Conservation (phyloP, 495 filamentous ascomycete genomes). For the Trichoderma orchidacearum region DNA sequence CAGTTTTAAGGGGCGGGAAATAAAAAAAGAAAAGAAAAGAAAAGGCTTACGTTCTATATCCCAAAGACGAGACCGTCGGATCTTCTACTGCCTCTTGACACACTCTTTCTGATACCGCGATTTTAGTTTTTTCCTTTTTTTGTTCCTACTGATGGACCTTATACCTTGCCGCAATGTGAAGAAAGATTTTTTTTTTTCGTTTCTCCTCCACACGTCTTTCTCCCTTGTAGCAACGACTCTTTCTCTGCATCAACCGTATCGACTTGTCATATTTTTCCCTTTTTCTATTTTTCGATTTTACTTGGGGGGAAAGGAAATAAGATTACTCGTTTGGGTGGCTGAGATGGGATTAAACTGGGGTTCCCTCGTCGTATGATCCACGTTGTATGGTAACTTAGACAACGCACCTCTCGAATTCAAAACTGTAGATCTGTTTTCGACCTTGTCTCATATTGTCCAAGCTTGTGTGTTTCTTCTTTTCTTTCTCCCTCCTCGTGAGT, state of each 20-base stretch:
- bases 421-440: neutral
- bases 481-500: neutral
- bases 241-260: neutral
- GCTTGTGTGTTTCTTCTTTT: too few relatives aligned
- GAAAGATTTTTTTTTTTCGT: too few relatives aligned
- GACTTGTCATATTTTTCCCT: too few relatives aligned
- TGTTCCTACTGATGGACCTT: slow-evolving; percentile 2
- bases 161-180: too few relatives aligned
- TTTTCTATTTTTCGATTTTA: slow-evolving; percentile 4
- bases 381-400: neutral
- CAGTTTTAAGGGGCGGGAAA: slow-evolving; percentile 47
- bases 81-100: neutral
- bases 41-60: neutral
- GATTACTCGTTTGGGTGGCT: neutral
- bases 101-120: neutral
- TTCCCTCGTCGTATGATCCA: neutral
- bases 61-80: neutral
- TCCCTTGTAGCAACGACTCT: slow-evolving; percentile 1
- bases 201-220: slow-evolving; percentile 5
- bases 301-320: neutral
- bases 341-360: neutral
- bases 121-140: neutral
- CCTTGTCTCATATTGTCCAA: neutral
- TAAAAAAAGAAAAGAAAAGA: neutral
- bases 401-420: neutral